Base-by-base conservation (phyloP, 2,329 filamentous ascomycete genomes). In the Salinomyces thailandicus region DNA sequence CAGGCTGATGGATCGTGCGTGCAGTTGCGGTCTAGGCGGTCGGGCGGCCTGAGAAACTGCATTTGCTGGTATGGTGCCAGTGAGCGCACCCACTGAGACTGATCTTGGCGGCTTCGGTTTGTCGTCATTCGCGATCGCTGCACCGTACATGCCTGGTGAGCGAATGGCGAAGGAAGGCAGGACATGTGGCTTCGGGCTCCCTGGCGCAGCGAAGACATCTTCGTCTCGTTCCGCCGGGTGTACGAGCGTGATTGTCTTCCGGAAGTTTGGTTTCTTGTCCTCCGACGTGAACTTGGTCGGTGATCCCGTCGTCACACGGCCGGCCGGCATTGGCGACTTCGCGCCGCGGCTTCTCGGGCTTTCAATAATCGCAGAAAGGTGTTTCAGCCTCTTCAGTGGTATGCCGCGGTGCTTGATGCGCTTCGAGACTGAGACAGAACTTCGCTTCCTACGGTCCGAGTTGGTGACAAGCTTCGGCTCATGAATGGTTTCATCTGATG, bases 291-390 rank as follows among this genome's bases (percentile, higher is more conserved):
- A 16, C 19, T 15, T 31, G 17, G 14, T 18, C 16, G 27, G 16
- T 11, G 22, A 20, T 4, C 5, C 18, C 5, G 27, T 12, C 14
- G 5, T 5, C 5, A 28, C 31, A 8, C 20, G 30, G 9, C 29
- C 18, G 2, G 20, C 40, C 5, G 57, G 44, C 18, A 53, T 58
- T 15, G 55, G 50, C 22, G 44, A 44, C 31, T 40, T 37, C 13
- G 37, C 41, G 15, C 30, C 33, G 12, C 43, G 42, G 20, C 46
- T 50, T 24, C 48, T 40, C 49, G 59, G 60, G 35, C 60, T 62
- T 32, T 66, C 62, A 11, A 62, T 53, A 3, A 66, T 64, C 5
- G 62, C 53, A 2, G 57, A 59, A 5, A 60, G 49, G 36, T 54
- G 50, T 41, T 53, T 54, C 18, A 49, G 41, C 20, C 37, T 35